phyloP scores from a whole-genome alignment of 495 filamentous ascomycete species.

The Cercophora newfieldiana region DNA sequence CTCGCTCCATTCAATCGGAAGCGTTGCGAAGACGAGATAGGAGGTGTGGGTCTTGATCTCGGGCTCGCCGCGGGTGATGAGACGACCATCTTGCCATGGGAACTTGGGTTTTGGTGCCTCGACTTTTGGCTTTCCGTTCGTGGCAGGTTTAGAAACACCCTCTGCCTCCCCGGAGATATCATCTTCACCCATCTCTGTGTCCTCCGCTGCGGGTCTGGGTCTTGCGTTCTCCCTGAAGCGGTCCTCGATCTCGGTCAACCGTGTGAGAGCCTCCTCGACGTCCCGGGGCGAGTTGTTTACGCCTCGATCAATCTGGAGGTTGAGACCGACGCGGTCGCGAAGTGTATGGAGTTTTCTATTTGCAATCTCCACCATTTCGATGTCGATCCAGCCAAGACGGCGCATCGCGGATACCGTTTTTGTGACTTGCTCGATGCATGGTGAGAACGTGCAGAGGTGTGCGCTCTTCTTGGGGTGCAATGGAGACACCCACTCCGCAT shows the following conservation, averaged over 20 bases:
- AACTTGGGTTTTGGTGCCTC: slow-evolving; percentile 26
- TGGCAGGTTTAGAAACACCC: slow-evolving; percentile 31
- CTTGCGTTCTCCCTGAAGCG: slow-evolving; percentile 58
- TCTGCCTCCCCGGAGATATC: slow-evolving; percentile 26
- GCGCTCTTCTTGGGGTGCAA: slow-evolving; percentile 66
- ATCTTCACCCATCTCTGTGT: slow-evolving; percentile 2
- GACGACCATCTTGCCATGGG: slow-evolving; percentile 61
- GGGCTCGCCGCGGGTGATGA: slow-evolving; percentile 76
- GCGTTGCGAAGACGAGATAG: slow-evolving; percentile 89
- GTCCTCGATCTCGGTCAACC: slow-evolving; percentile 71
- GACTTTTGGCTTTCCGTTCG: slow-evolving; percentile 18
- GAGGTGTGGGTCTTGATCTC: slow-evolving; percentile 94
- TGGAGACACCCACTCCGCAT: slow-evolving; percentile 56
- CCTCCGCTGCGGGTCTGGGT: slow-evolving; percentile 15
- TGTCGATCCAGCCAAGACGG: slow-evolving; percentile 80
- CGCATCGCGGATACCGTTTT: slow-evolving; percentile 77
- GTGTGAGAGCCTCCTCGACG: slow-evolving; percentile 74
- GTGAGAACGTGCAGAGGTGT: slow-evolving; percentile 89
- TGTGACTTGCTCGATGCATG: slow-evolving; percentile 93
- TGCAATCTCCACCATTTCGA: slow-evolving; percentile 85
- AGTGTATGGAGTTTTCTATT: slow-evolving; percentile 76
- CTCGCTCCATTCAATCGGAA: slow-evolving; percentile 81
- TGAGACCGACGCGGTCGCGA: slow-evolving; percentile 71
- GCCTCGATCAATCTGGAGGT: slow-evolving; percentile 42
- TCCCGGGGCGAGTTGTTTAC: slow-evolving; percentile 56